A percentile compares a stretch with the other conserved stretches of the same genome.
Conservation (phyloP, 2,329 filamentous ascomycete species). For the Beauveria sp. region DNA sequence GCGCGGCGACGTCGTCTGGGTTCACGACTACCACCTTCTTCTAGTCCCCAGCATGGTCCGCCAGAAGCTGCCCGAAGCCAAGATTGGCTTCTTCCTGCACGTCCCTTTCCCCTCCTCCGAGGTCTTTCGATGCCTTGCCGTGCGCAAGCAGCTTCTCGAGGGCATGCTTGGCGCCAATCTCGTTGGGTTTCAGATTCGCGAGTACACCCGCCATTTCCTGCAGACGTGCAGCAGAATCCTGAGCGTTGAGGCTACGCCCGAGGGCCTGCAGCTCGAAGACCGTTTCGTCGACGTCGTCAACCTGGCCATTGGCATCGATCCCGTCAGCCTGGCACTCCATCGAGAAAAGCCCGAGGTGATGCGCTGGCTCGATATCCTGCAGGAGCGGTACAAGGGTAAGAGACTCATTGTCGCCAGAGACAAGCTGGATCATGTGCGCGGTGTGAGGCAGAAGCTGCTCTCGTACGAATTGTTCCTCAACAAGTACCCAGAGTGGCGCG, state of each 20-base stretch:
- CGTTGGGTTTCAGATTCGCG: conserved; percentile 86
- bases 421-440: conserved; percentile 87
- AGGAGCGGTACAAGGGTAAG: conserved; percentile 80
- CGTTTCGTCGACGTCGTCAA: conserved; percentile 85
- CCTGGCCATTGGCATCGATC: conserved; percentile 86
- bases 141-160: conserved; percentile 78
- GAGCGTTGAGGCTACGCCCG: conserved; percentile 79
- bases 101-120: conserved; percentile 94
- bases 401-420: conserved; percentile 86
- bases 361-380: conserved; percentile 72
- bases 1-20: conserved; percentile 84
- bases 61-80: conserved; percentile 81
- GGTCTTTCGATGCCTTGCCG: conserved; percentile 85
- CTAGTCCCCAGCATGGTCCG: conserved; percentile 85
- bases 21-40: conserved; percentile 91
- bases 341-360: conserved; percentile 66
- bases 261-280: conserved; percentile 85
- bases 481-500: conserved; percentile 82
- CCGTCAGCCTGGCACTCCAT: conserved; percentile 62
- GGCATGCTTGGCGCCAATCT: conserved; percentile 91
- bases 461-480: conserved; percentile 92
- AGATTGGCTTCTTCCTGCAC: conserved; percentile 94
- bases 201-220: conserved; percentile 89
- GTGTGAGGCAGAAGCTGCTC: conserved; percentile 86
- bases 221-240: conserved; percentile 91